A percentile compares a stretch with the other conserved stretches of the same genome.
Evolutionary conservation across 495 filamentous ascomycete species (phyloP).

Genomic region (Xylaria nigripes): DNA sequence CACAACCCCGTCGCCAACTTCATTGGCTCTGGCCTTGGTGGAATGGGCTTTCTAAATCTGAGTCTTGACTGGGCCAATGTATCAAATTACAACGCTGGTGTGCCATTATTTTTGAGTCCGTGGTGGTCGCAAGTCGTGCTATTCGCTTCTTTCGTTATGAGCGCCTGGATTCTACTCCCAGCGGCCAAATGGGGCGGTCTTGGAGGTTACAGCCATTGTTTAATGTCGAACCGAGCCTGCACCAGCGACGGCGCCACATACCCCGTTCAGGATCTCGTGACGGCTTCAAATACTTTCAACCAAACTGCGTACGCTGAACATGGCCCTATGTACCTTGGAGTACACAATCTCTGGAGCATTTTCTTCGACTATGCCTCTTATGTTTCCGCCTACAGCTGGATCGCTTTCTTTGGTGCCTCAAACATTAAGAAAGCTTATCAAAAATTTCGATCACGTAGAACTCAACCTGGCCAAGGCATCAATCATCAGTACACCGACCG

Average conservation of each 20-base stretch:
- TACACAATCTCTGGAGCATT: slow-evolving; percentile 46
- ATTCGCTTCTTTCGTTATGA: slow-evolving; percentile 45
- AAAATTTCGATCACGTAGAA: slow-evolving; percentile 31
- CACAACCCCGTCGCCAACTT: slow-evolving; percentile 49
- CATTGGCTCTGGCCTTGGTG: slow-evolving; percentile 47
- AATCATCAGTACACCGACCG: slow-evolving; percentile 48
- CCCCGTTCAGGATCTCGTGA: slow-evolving; percentile 40
- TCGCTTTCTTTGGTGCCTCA: slow-evolving; percentile 45
- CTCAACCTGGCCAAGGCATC: slow-evolving; percentile 28
- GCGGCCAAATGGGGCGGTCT: slow-evolving; percentile 48
- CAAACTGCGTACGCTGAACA: slow-evolving; percentile 44
- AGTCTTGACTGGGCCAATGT: slow-evolving; percentile 52
- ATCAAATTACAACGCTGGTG: slow-evolving; percentile 37
- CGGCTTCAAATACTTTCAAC: slow-evolving; percentile 41
- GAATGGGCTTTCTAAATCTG: slow-evolving; percentile 52
- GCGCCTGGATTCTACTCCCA: slow-evolving; percentile 48
- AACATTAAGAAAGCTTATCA: slow-evolving; percentile 35
- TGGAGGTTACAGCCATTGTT: slow-evolving; percentile 39
- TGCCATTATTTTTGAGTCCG: slow-evolving; percentile 45
- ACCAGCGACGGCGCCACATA: slow-evolving; percentile 40
- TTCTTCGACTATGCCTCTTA: slow-evolving; percentile 53
- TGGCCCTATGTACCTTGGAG: slow-evolving; percentile 45
- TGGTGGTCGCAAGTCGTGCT: slow-evolving; percentile 50
- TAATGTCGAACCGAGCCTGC: slow-evolving; percentile 50
- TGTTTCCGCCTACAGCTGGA: slow-evolving; percentile 48